Base-by-base conservation (phyloP, 805 yeast genomes). In the Jamesozyma spencerorum region DNA sequence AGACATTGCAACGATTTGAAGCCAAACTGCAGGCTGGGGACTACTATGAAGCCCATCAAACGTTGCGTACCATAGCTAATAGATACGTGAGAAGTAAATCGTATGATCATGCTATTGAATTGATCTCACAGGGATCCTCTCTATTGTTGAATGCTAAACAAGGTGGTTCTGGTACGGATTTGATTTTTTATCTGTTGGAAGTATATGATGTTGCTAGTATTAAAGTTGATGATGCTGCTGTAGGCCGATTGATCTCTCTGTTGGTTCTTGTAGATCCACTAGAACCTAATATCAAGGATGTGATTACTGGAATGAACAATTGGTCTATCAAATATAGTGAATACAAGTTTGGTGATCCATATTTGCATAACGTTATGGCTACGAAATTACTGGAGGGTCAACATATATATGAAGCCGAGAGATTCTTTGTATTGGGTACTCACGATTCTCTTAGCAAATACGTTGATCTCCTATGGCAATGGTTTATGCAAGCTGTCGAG, bases 31-130 rank as follows among this genome's bases (percentile, higher is more conserved):
- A 72, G 38, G 72, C 72, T 37, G 85, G 85, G 2, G 83, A 87
- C 41, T 86, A 72, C 64, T 90, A 90, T 58, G 98, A 92, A 58
- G 97, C 97, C 0, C 96, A 90, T 59, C 97, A 92, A 62, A 88
- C 95, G 0, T 71, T 92, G 38, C 70, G 96, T 54, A 86, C 97
- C 5, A 83, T 90, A 40, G 84, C 85, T 32, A 87, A 87, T 49
- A 71, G 98, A 56, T 82, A 84, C 55, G 81, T 83, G 33, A 76
- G 84, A 47, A 57, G 78, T 18, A 76, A 77, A 45, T 76, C 81
- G 44, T 85, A 72, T 57, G 65, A 63, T 2, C 80, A 81, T 31
- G 95, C 97, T 8, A 70, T 77, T 38, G 87, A 83, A 37, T 64
- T 87, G 42, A 69, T 90, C 26, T 75, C 76, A 51, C 77, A 78